Evolutionary conservation across 2,329 filamentous ascomycete species (phyloP).

Genomic region (Ophiocordyceps camponoti-leonardi): DNA sequence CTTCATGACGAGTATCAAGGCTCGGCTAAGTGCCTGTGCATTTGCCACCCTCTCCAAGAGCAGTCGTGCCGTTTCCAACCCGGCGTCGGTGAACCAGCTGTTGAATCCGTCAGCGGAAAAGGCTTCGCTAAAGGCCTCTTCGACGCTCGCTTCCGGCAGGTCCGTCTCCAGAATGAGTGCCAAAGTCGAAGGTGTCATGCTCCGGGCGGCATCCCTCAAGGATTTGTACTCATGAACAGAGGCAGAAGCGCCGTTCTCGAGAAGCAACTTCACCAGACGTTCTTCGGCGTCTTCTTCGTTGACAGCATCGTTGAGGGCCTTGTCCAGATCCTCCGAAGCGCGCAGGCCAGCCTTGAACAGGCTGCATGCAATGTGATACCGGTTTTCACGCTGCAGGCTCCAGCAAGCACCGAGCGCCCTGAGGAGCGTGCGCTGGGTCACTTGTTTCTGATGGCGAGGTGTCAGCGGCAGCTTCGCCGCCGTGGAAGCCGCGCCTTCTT

Average conservation of each 20-base stretch:
- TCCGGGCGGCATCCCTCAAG: slow-evolving; percentile 29
- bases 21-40: slow-evolving; percentile 26
- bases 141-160: slow-evolving; percentile 24
- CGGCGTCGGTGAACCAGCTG: slow-evolving; percentile 28
- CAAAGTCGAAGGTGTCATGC: slow-evolving; percentile 19
- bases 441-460: slow-evolving; percentile 19
- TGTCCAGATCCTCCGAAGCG: slow-evolving; percentile 30
- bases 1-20: slow-evolving; percentile 28
- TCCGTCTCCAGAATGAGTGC: slow-evolving; percentile 23
- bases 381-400: slow-evolving; percentile 28
- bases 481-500: slow-evolving; percentile 10
- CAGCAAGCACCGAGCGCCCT: slow-evolving; percentile 35
- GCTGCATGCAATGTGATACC: slow-evolving; percentile 29
- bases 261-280: slow-evolving; percentile 26
- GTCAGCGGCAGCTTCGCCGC: not conserved
- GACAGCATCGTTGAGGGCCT: slow-evolving; percentile 31
- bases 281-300: slow-evolving; percentile 34
- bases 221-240: slow-evolving; percentile 33
- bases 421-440: slow-evolving; percentile 28
- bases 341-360: slow-evolving; percentile 33
- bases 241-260: slow-evolving; percentile 34
- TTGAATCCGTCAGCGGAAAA: slow-evolving; percentile 23
- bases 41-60: slow-evolving; percentile 31
- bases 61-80: slow-evolving; percentile 26
- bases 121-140: slow-evolving; percentile 23